A percentile compares a stretch with the other conserved stretches of the same genome.
These are phyloP conservation scores for Mycena haematopus DNA, from an alignment of 768 basidiomycete species.

Conservation along the genomic window DNA sequence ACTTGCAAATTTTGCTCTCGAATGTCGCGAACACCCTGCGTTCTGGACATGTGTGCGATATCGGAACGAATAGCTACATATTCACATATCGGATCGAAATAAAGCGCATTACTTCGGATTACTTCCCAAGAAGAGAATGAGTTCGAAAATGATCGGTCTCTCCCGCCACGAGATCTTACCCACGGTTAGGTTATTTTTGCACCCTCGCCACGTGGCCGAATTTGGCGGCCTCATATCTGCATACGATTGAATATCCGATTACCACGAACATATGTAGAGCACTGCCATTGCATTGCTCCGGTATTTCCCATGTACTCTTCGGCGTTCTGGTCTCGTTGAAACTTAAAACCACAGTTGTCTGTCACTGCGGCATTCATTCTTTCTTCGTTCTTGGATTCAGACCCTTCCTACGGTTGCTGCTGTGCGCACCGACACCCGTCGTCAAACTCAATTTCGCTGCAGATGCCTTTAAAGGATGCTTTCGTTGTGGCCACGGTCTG, in stretches of 20 bases:
- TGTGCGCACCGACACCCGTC: background rate
- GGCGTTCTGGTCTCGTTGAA: background rate
- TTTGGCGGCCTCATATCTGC: background rate
- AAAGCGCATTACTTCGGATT: too few species aligned
- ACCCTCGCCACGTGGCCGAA: background rate
- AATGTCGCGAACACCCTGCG: too few species aligned
- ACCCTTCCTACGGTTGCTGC: background rate
- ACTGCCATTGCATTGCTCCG: background rate
- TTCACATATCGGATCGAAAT: too few species aligned
- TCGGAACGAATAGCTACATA: too few species aligned
- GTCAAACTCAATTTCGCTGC: background rate
- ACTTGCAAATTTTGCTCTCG: too few species aligned
- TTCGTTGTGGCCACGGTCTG: background rate
- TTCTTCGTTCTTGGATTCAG: background rate
- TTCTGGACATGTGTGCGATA: too few species aligned
- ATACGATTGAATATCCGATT: background rate
- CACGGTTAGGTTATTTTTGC: background rate
- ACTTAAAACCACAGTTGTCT: background rate
- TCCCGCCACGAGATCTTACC: background rate
- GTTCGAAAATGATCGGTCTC: background rate
- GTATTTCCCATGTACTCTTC: background rate
- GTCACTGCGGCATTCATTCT: background rate
- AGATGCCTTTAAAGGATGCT: constrained; percentile 26
- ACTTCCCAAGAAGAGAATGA: background rate
- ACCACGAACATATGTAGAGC: background rate